Evolutionary conservation across 129 eudicot genomes (phyloP), one percentile per base, ranked within the genome.

Genomic region (Arctium lappa): DNA sequence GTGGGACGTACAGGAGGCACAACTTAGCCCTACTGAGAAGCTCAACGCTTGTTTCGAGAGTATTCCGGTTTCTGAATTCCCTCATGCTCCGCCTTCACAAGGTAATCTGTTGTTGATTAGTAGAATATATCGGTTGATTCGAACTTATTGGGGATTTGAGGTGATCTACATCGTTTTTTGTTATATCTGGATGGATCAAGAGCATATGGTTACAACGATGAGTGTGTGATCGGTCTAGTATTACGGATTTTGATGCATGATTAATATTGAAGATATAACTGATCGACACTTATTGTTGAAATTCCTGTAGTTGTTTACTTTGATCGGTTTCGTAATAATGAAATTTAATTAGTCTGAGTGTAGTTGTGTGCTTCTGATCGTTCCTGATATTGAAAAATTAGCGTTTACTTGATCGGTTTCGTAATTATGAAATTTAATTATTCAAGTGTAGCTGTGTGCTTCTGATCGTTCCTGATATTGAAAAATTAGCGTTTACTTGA

Each of bases 11-110:
- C 94, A 89, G 37, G 99, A 91, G 84, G 81, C 99, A 0, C 93
- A 91, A 86, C 91, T 95, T 15, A 88, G 85, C 31, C 99, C 99
- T 33, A 93, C 97, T 11, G 94, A 95, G 86, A 95, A 95, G 91
- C 98, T 95, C 6, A 95, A 95, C 79, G 97, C 97, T 72, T 95
- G 98, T 74, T 95, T 95, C 62, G 98, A 95, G 83, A 86, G 89
- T 76, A 91, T 95, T 72, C 97, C 97, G 76, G 98, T 95, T 62
- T 95, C 98, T 38, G 90, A 92, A 46, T 95, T 95, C 66, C 98
- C 98, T 69, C 91, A 81, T 79, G 97, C 98, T 72, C 82, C 97
- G 78, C 78, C 91, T 77, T 91, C 94, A 15, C 92, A 91, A 82
- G 96, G 98, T 92, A 6, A 27, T 34, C 12, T 37, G 1, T 72